Conservation (phyloP, 805 yeast genomes). For the Teunomyces cretensis region DNA sequence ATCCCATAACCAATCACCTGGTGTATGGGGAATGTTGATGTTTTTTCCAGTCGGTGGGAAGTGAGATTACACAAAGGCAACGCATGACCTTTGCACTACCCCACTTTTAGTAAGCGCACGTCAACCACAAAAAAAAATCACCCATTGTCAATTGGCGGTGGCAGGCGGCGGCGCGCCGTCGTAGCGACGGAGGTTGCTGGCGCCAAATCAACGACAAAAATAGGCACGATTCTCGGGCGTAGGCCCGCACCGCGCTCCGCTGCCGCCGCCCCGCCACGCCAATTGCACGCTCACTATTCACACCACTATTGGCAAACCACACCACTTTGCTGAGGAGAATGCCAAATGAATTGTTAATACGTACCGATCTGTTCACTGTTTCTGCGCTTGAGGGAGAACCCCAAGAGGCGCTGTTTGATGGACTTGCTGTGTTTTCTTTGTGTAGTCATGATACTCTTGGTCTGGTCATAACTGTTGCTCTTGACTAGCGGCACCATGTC, state of each 20-base stretch:
- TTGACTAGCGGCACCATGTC: conserved; percentile 12
- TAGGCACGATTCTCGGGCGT: too few species aligned
- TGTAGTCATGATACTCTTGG: conserved; percentile 34
- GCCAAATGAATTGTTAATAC: too few species aligned
- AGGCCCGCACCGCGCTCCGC: too few species aligned
- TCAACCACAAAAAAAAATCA: too few species aligned
- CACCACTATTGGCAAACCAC: neutral
- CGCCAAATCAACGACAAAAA: too few species aligned
- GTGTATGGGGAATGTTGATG: conserved; percentile 2
- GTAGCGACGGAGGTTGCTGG: too few species aligned
- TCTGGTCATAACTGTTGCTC: conserved; percentile 35
- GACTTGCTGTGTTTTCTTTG: conserved; percentile 15
- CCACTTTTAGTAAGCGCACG: conserved; percentile 3
- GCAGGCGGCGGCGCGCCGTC: too few species aligned
- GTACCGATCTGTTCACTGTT: conserved; percentile 23
- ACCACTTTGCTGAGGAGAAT: too few species aligned
- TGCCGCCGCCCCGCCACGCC: too few species aligned
- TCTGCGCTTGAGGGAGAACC: conserved; percentile 25
- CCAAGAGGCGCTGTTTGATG: conserved; percentile 4
- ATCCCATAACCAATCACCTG: conserved; percentile 1
- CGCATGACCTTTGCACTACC: conserved; percentile 4
- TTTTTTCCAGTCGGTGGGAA: conserved; percentile 4
- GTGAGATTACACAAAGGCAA: conserved; percentile 3
- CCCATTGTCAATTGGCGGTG: too few species aligned
- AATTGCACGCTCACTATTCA: too few species aligned